Percentiles rank a stretch among this genome's conserved stretches.
Evolutionary conservation across 2,329 filamentous ascomycete genomes (phyloP).

Genomic region (Stylonectria norvegica): DNA sequence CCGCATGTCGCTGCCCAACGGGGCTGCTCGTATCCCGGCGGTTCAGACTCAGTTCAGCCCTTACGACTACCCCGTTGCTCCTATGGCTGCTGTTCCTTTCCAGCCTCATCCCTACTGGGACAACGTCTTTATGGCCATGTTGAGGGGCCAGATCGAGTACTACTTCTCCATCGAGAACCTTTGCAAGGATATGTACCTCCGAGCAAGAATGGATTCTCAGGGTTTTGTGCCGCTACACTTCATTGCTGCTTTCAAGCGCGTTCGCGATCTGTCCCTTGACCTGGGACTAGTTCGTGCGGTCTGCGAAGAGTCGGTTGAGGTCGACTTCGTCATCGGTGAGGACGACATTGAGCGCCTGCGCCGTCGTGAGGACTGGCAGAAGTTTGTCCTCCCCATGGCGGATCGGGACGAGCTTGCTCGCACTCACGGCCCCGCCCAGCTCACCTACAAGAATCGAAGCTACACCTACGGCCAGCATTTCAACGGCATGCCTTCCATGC

Average conservation of each 20-base stretch:
- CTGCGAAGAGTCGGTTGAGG: constrained; percentile 65
- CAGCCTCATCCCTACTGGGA: constrained; percentile 48
- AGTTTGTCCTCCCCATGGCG: constrained; percentile 70
- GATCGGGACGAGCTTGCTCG: constrained; percentile 71
- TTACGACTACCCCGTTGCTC: constrained; percentile 40
- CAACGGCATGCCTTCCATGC: constrained; percentile 30
- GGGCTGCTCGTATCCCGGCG: constrained; percentile 33
- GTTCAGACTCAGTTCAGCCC: constrained; percentile 35
- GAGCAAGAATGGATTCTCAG: constrained; percentile 90
- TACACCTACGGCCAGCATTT: constrained; percentile 30
- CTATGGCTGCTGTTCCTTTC: constrained; percentile 37
- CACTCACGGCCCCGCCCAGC: constrained; percentile 60
- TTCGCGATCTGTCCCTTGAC: constrained; percentile 48
- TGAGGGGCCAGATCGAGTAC: constrained; percentile 68
- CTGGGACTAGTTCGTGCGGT: constrained; percentile 70
- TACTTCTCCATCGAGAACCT: constrained; percentile 97
- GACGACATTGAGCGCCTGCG: constrained; percentile 79
- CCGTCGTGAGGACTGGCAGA: constrained; percentile 70
- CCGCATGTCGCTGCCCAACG: constrained; percentile 40
- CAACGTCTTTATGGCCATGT: constrained; percentile 44
- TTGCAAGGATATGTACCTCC: constrained; percentile 85
- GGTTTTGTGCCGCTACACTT: constrained; percentile 81
- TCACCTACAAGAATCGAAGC: constrained; percentile 35
- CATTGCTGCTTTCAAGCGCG: constrained; percentile 82
- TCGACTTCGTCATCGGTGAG: constrained; percentile 72